A percentile compares a stretch with the other conserved stretches of the same genome.
These are phyloP conservation scores for Melampsora larici-populina DNA, from an alignment of 1,284 basidiomycete species.

Conservation along the genomic window DNA sequence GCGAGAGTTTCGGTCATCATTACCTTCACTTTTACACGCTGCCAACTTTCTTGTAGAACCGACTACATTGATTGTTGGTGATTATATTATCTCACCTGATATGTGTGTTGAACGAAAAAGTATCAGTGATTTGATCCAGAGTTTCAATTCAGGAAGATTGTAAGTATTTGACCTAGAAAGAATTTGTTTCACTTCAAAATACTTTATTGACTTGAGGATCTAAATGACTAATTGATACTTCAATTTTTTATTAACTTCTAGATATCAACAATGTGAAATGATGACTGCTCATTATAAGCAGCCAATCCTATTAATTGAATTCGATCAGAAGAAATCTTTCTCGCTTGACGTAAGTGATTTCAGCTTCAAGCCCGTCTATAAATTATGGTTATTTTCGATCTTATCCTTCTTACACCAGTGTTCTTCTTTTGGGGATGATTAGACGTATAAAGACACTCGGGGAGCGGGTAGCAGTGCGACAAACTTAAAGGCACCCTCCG, in stretches of 20 bases:
- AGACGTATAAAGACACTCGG: conserved; percentile 41
- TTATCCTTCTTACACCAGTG: no score
- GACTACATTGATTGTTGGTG: conserved; percentile 86
- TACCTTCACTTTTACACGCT: conserved; percentile 86
- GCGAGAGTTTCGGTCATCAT: conserved; percentile 88
- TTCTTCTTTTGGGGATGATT: background rate
- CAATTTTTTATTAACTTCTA: background rate
- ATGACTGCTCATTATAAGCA: conserved; percentile 96
- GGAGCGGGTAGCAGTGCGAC: conserved; percentile 29
- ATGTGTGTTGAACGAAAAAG: conserved; percentile 97
- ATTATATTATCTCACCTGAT: conserved; percentile 91
- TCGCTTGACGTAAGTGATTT: conserved; percentile 59
- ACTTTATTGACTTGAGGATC: background rate
- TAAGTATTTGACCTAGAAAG: background rate
- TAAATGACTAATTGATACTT: conserved; percentile 11
- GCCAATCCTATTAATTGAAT: conserved; percentile 93
- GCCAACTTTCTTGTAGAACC: conserved; percentile 77
- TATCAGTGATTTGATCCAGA: conserved; percentile 80
- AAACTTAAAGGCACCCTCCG: conserved; percentile 55
- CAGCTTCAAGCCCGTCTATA: background rate
- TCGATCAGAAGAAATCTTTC: conserved; percentile 94
- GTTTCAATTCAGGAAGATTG: conserved; percentile 86
- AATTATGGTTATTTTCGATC: background rate
- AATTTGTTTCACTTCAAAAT: background rate
- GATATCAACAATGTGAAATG: conserved; percentile 89